phyloP scores from a whole-genome alignment of 331 rosid genomes.

The Quercus tomentella region DNA sequence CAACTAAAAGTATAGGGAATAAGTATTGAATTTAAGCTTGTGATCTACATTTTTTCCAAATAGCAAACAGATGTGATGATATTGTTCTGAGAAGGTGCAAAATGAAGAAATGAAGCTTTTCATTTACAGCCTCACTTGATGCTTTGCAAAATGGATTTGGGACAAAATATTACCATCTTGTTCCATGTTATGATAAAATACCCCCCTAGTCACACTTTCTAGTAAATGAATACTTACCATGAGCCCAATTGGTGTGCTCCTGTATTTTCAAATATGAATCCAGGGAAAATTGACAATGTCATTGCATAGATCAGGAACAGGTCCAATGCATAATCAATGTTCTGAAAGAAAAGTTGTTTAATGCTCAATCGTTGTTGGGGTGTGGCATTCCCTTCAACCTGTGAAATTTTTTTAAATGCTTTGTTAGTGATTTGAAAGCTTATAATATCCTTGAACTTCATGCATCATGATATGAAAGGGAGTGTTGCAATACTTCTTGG shows the following conservation, averaged over 20 bases:
- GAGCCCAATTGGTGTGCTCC: conserved; percentile 62
- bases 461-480: background rate
- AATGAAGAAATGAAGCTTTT: no score
- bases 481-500: conserved; percentile 26
- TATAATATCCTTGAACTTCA: background rate
- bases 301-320: conserved; percentile 52
- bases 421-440: background rate
- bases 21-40: no score
- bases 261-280: conserved; percentile 76
- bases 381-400: conserved; percentile 30
- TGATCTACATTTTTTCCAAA: no score
- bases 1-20: no score
- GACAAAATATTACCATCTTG: no score
- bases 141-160: background rate
- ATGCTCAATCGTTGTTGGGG: conserved; percentile 40
- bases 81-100: no score
- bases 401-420: conserved; percentile 6
- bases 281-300: conserved; percentile 75
- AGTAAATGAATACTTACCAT: conserved; percentile 37
- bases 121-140: background rate
- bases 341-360: conserved; percentile 42
- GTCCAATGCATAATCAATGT: conserved; percentile 45
- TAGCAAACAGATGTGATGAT: no score
- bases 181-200: no score
- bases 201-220: background rate